phyloP scores from a whole-genome alignment of 2,329 filamentous ascomycete species.

The Apiospora phragmitis region DNA sequence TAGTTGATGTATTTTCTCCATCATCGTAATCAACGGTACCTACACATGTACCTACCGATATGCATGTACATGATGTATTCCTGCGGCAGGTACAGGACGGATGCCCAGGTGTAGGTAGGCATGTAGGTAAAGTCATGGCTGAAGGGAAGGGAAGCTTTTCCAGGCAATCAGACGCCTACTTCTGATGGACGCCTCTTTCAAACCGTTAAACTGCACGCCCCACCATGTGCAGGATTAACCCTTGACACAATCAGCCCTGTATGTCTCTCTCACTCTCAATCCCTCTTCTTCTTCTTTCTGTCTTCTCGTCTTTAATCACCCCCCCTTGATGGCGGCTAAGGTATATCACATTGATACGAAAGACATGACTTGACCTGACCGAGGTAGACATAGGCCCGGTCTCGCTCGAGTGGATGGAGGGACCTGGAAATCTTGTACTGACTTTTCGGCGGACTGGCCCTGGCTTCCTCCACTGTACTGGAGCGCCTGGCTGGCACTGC shows the following conservation, averaged over 20 bases:
- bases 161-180: conserved; percentile 3
- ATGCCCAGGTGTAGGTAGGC: background rate
- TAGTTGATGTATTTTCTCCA: background rate
- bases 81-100: background rate
- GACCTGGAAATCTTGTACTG: background rate
- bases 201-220: conserved; percentile 7
- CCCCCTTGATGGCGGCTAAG: background rate
- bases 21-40: background rate
- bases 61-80: background rate
- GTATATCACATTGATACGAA: background rate
- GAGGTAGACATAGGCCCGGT: background rate
- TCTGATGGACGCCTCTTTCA: conserved; percentile 1
- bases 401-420: background rate
- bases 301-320: background rate
- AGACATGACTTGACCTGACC: background rate
- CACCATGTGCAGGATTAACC: conserved; percentile 2
- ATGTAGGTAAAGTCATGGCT: background rate
- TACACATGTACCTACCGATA: background rate
- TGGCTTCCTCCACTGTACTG: conserved; percentile 1
- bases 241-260: conserved; percentile 7
- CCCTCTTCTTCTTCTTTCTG: background rate
- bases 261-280: background rate
- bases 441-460: background rate
- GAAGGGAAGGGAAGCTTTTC: conserved; percentile 2
- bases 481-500: background rate